Percentiles rank a stretch among this genome's conserved stretches.
Conservation (phyloP, 495 filamentous ascomycete genomes). For the Penicillium angulare region DNA sequence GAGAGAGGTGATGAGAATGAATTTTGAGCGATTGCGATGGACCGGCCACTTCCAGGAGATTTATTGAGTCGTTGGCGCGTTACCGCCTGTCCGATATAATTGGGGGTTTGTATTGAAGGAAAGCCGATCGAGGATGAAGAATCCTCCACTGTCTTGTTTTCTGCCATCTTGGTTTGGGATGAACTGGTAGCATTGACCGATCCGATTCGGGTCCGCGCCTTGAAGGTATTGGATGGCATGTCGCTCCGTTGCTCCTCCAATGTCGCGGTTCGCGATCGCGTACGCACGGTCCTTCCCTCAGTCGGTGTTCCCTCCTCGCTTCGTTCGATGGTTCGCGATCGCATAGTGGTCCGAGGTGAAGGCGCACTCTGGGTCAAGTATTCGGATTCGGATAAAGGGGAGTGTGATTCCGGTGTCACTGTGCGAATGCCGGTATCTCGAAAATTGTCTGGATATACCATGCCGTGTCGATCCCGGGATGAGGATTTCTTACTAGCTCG, state of each 20-base stretch:
- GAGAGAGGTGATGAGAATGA: slow-evolving; percentile 56
- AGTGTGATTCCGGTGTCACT: slow-evolving; percentile 49
- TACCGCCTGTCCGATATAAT: slow-evolving; percentile 27
- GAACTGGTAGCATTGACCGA: slow-evolving; percentile 42
- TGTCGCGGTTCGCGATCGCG: slow-evolving; percentile 50
- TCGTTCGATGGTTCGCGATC: slow-evolving; percentile 32
- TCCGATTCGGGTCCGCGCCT: slow-evolving; percentile 41
- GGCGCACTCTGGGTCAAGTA: slow-evolving; percentile 34
- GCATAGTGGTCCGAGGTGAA: slow-evolving; percentile 42
- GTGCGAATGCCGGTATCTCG: slow-evolving; percentile 47
- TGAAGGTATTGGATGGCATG: slow-evolving; percentile 35
- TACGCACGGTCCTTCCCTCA: slow-evolving; percentile 37
- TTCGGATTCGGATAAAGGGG: slow-evolving; percentile 41
- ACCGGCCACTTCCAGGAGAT: slow-evolving; percentile 34
- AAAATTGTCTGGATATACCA: slow-evolving; percentile 53
- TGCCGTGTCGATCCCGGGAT: slow-evolving; percentile 52
- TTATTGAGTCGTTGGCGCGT: slow-evolving; percentile 46
- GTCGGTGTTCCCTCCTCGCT: slow-evolving; percentile 34
- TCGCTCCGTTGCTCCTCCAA: slow-evolving; percentile 49
- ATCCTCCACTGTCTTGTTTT: slow-evolving; percentile 23
- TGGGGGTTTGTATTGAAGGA: slow-evolving; percentile 50
- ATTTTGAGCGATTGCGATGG: slow-evolving; percentile 26
- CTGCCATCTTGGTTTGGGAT: slow-evolving; percentile 27
- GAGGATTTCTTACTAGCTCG: slow-evolving; percentile 54
- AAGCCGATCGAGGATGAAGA: slow-evolving; percentile 46